Base-by-base conservation (phyloP, 306 rosid species). In the Quillaja saponaria region DNA sequence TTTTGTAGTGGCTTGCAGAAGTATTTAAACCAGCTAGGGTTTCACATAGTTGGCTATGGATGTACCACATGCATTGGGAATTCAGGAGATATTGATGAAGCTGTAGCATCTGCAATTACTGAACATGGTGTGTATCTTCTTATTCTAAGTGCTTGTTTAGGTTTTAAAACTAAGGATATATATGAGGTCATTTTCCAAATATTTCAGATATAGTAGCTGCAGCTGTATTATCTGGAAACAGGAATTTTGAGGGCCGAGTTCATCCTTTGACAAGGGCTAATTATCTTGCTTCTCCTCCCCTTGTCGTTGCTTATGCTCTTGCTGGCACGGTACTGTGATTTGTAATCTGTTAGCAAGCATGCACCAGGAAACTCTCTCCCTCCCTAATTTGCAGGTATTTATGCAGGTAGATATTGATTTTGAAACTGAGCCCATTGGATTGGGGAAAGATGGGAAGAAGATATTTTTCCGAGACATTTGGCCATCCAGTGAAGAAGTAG, bases 1-100 rank as follows among this genome's bases (percentile, higher is more conserved):
- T 34, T 34, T 34, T 68, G 41, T 74, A 92, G 98, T 81, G 96
- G 87, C 69, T 75, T 92, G 86, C 96, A 92, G 76, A 67, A 74
- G 85, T 86, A 86, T 80, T 78, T 92, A 83, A 86, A 92, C 77
- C 84, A 88, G 68, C 95, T 85, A 47, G 98, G 98, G 34, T 92
- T 88, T 66, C 3, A 89, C 76, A 84, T 86, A 34, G 96, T 92
- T 76, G 96, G 98, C 48, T 92, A 92, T 76, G 98, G 98, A 60
- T 92, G 98, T 76, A 92, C 98, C 45, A 92, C 98, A 1, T 92
- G 98, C 84, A 92, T 92, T 74, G 98, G 98, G 19, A 92, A 92
- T 78, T 92, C 98, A 20, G 98, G 98, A 66, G 98, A 92, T 70
- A 34, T 92, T 68, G 67, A 92, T 60, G 98, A 92, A 38, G 74